These are phyloP conservation scores for Sideroxylon spinosum DNA, from an alignment of 179 eudicot genomes.

Conservation along the genomic window DNA sequence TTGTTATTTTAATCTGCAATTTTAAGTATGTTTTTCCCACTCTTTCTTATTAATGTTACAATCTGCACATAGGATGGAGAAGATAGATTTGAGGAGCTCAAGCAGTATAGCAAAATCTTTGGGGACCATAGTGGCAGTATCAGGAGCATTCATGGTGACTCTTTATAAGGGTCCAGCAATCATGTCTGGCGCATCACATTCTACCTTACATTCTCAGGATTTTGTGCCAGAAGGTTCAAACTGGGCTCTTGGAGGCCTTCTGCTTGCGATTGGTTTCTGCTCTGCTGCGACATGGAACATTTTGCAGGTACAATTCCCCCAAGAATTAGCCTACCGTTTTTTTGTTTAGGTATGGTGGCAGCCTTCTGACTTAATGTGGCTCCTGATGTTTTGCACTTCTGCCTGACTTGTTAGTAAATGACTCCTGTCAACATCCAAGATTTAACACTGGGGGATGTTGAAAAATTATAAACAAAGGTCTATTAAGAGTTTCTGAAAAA, in stretches of 20 bases:
- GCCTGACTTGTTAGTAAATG: too few species aligned
- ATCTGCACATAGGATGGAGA: slow-evolving; percentile 38
- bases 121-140: slow-evolving; percentile 44
- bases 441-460: too few species aligned
- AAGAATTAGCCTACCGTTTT: background rate
- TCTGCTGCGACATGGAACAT: slow-evolving; percentile 32
- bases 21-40: background rate
- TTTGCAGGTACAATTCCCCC: slow-evolving; percentile 27
- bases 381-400: too few species aligned
- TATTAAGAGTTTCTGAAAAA: too few species aligned
- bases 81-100: slow-evolving; percentile 30
- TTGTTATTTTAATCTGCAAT: background rate
- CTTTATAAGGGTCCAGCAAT: slow-evolving; percentile 41
- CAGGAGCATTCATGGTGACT: slow-evolving; percentile 43
- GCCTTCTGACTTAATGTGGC: background rate
- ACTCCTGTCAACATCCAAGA: too few species aligned
- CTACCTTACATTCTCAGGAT: slow-evolving; percentile 15
- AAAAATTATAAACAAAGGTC: too few species aligned
- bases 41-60: background rate
- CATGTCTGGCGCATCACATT: slow-evolving; percentile 15
- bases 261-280: slow-evolving; percentile 22
- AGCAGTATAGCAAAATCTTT: slow-evolving; percentile 38
- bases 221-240: slow-evolving; percentile 16
- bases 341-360: background rate
- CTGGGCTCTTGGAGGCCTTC: slow-evolving; percentile 42